A percentile compares a stretch with the other conserved stretches of the same genome.
Evolutionary conservation across 2,329 filamentous ascomycete genomes (phyloP).

Genomic region (Tricladium varicosporioides): DNA sequence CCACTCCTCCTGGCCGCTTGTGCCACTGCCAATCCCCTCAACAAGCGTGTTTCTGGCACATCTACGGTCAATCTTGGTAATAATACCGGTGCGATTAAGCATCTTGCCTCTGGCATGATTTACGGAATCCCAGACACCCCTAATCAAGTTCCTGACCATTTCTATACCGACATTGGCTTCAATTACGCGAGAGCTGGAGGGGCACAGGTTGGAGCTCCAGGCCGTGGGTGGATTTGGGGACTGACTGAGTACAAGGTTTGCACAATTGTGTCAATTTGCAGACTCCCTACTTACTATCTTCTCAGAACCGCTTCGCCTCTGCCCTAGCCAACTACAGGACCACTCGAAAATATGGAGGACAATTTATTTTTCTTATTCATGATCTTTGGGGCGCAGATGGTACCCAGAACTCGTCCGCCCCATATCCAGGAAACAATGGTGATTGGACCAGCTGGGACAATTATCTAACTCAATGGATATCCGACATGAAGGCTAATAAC

Average conservation of each 20-base stretch:
- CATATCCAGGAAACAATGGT: slow-evolving; percentile 48
- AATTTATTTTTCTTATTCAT: slow-evolving; percentile 45
- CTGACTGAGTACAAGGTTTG: slow-evolving; percentile 32
- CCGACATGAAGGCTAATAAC: slow-evolving; percentile 38
- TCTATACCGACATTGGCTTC: slow-evolving; percentile 41
- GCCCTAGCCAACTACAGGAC: slow-evolving; percentile 45
- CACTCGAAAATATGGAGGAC: slow-evolving; percentile 40
- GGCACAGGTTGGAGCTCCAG: slow-evolving; percentile 37
- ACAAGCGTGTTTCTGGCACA: slow-evolving; percentile 18
- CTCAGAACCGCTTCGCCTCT: slow-evolving; percentile 40
- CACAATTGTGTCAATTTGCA: neutral
- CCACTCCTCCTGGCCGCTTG: slow-evolving; percentile 12
- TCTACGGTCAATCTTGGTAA: slow-evolving; percentile 33
- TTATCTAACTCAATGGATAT: slow-evolving; percentile 40
- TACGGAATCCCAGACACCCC: slow-evolving; percentile 42
- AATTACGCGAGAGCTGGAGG: slow-evolving; percentile 41
- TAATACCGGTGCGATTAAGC: slow-evolving; percentile 34
- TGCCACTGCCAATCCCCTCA: slow-evolving; percentile 14
- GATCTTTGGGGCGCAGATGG: slow-evolving; percentile 49
- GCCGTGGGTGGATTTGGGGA: slow-evolving; percentile 41
- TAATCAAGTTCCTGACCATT: slow-evolving; percentile 39
- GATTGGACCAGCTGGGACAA: slow-evolving; percentile 46
- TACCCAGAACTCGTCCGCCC: slow-evolving; percentile 36
- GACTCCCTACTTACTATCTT: neutral
- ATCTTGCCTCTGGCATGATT: slow-evolving; percentile 42